Conservation (phyloP, 2,329 filamentous ascomycete genomes). For the Diaporthe sp. region DNA sequence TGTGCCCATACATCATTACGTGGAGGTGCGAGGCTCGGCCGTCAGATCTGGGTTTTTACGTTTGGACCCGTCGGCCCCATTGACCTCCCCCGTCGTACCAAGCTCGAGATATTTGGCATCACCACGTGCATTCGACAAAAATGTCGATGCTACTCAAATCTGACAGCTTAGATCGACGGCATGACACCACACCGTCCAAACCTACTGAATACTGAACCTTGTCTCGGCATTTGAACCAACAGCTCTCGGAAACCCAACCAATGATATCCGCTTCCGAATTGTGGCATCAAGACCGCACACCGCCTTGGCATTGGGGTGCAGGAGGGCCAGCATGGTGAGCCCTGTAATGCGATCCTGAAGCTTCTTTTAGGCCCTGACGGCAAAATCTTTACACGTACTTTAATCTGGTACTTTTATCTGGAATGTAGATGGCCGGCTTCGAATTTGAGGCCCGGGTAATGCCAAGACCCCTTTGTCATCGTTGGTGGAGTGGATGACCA, state of each 20-base stretch:
- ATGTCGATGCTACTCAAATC: not conserved
- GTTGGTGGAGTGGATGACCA: not conserved
- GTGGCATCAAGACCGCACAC: not conserved
- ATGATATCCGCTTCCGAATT: not conserved
- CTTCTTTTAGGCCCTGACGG: not conserved
- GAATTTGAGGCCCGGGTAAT: not conserved
- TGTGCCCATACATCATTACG: too few species aligned
- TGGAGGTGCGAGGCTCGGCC: too few species aligned
- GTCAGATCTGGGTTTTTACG: too few species aligned
- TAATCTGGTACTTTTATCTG: not conserved
- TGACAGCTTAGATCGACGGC: not conserved
- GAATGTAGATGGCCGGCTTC: not conserved
- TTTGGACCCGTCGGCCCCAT: not conserved
- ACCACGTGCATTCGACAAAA: not conserved
- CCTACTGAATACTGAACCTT: not conserved
- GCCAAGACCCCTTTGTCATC: not conserved
- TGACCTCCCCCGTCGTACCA: too few species aligned
- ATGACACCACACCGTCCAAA: not conserved
- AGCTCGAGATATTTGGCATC: not conserved
- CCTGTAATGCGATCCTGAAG: not conserved
- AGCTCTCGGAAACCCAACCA: not conserved
- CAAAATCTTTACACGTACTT: not conserved
- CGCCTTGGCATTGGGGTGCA: conserved; percentile 23
- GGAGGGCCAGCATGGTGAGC: not conserved
- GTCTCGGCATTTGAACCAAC: not conserved